Evolutionary conservation across 176 grass and related monocot genomes (phyloP).

Genomic region (Musa beccarii): DNA sequence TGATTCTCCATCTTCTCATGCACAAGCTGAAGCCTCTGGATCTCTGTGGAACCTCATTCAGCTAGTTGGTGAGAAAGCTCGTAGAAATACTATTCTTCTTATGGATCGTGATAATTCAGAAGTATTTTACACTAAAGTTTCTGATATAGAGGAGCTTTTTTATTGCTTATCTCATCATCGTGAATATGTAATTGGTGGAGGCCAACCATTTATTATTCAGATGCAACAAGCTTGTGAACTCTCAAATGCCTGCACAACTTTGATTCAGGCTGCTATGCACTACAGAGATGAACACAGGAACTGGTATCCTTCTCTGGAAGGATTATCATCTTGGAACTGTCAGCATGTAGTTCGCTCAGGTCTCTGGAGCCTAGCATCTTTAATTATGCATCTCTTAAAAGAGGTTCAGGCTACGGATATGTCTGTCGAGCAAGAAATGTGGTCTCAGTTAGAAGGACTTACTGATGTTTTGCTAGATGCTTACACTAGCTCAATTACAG

Average conservation of each 20-base stretch:
- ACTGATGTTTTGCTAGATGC: conserved; percentile 78
- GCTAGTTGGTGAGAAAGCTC: conserved; percentile 91
- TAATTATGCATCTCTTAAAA: conserved; percentile 59
- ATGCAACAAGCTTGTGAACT: conserved; percentile 66
- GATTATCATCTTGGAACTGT: conserved; percentile 81
- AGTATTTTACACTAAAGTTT: conserved; percentile 96
- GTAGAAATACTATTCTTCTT: conserved; percentile 81
- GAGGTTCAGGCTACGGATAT: conserved; percentile 45
- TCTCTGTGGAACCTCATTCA: conserved; percentile 89
- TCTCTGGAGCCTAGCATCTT: conserved; percentile 71
- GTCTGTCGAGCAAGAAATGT: conserved; percentile 47
- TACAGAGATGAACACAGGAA: conserved; percentile 59
- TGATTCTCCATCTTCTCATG: conserved; percentile 36
- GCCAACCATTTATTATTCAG: conserved; percentile 46
- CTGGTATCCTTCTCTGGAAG: conserved; percentile 95
- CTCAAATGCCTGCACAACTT: conserved; percentile 58
- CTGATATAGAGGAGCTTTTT: conserved; percentile 85
- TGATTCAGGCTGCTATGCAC: conserved; percentile 52
- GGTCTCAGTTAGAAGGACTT: conserved; percentile 66
- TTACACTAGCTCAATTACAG: conserved; percentile 60
- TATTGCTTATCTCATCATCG: conserved; percentile 75
- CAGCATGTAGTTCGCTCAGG: conserved; percentile 67
- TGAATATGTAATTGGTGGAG: conserved; percentile 59
- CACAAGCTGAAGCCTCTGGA: conserved; percentile 37
- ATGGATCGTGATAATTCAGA: conserved; percentile 98